Evolutionary conservation across 2,329 filamentous ascomycete species (phyloP).

Genomic region (Verticillium nubilum): DNA sequence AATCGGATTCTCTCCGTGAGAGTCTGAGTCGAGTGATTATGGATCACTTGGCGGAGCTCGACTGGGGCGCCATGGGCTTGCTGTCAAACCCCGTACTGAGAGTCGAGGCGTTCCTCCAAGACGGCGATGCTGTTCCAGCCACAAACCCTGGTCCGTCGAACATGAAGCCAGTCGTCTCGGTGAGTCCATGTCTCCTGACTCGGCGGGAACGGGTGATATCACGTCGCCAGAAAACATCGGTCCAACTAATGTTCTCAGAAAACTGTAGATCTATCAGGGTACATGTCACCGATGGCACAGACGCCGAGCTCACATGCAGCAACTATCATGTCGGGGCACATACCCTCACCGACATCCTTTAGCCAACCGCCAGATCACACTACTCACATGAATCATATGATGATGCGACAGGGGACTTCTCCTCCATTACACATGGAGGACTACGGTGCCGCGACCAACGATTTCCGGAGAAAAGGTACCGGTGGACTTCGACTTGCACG

Average conservation of each 20-base stretch:
- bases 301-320: background rate
- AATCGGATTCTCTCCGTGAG: slow-evolving; percentile 10
- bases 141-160: slow-evolving; percentile 4
- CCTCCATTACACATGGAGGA: background rate
- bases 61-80: slow-evolving; percentile 10
- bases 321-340: background rate
- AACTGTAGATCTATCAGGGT: slow-evolving; percentile 13
- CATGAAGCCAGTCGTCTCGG: slow-evolving; percentile 10
- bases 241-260: slow-evolving; percentile 5
- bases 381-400: background rate
- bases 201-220: background rate
- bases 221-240: background rate
- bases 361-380: background rate
- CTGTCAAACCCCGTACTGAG: slow-evolving; percentile 11
- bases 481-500: slow-evolving; percentile 6
- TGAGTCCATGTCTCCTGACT: slow-evolving; percentile 2
- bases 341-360: background rate
- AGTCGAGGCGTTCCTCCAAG: slow-evolving; percentile 13
- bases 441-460: background rate
- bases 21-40: slow-evolving; percentile 11
- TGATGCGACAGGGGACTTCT: background rate
- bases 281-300: slow-evolving; percentile 8
- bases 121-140: slow-evolving; percentile 6
- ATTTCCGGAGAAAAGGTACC: slow-evolving; percentile 7
- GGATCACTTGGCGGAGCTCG: slow-evolving; percentile 10